These are phyloP conservation scores for Porodaedalea pini DNA, from an alignment of 1,284 basidiomycete genomes.

Conservation along the genomic window DNA sequence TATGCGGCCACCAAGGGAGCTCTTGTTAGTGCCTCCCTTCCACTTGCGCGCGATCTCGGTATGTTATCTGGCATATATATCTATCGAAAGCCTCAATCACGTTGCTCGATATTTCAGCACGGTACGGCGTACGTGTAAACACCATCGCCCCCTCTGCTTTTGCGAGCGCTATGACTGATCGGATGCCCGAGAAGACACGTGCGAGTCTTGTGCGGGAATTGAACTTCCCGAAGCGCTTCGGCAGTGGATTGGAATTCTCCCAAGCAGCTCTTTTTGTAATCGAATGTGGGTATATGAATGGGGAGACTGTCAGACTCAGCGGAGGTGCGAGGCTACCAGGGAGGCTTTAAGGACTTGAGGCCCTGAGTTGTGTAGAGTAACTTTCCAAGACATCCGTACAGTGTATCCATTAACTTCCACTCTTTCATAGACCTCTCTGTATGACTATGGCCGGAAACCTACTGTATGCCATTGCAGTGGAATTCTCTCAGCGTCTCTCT, in stretches of 20 bases:
- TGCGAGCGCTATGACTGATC: slow-evolving; percentile 43
- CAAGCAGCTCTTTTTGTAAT: slow-evolving; percentile 50
- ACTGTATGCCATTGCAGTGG: no score
- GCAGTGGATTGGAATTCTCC: slow-evolving; percentile 47
- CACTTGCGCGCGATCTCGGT: slow-evolving; percentile 49
- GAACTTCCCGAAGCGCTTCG: slow-evolving; percentile 45
- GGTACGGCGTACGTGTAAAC: slow-evolving; percentile 49
- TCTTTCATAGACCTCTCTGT: no score
- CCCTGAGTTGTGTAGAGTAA: not conserved
- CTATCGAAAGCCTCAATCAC: not conserved
- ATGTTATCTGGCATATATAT: not conserved
- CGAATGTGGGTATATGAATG: slow-evolving; percentile 52
- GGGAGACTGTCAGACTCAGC: slow-evolving; percentile 52
- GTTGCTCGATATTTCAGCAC: slow-evolving; percentile 23
- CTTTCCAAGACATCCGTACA: no score
- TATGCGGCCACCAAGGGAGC: slow-evolving; percentile 56
- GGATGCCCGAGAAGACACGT: slow-evolving; percentile 30
- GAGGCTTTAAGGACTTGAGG: slow-evolving; percentile 29
- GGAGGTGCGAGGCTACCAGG: slow-evolving; percentile 37
- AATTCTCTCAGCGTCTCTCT: no score
- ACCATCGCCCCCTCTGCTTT: slow-evolving; percentile 52
- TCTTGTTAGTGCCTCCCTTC: slow-evolving; percentile 49
- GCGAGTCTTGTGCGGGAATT: slow-evolving; percentile 35
- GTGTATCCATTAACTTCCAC: no score
- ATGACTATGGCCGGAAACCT: no score